Evolutionary conservation across 192 early-diverging fungal species (phyloP).

Genomic region (Coemansia sp.): DNA sequence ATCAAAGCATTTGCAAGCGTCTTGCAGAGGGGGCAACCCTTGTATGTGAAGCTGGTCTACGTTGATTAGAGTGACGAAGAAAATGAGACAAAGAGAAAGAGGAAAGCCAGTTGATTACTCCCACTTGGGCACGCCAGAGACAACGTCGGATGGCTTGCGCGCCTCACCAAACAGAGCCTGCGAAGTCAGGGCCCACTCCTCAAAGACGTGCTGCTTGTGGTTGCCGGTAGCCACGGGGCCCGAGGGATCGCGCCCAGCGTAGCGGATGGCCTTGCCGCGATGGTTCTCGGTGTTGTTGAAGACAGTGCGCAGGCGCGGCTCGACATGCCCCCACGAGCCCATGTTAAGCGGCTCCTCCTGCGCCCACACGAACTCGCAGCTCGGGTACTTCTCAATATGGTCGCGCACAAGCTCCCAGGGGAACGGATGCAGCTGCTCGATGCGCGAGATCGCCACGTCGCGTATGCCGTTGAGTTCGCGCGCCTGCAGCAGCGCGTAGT

Average conservation of each 20-base stretch:
- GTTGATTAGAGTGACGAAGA: neutral
- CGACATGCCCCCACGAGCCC: constrained; percentile 88
- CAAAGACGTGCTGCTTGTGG: constrained; percentile 91
- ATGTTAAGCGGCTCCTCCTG: constrained; percentile 97
- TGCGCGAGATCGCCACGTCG: constrained; percentile 87
- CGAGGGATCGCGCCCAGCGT: constrained; percentile 86
- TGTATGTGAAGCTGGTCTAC: neutral
- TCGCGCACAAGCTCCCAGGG: constrained; percentile 88
- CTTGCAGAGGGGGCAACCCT: neutral
- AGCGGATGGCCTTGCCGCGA: constrained; percentile 61
- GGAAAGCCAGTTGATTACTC: too few relatives aligned
- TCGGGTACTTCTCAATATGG: constrained; percentile 87
- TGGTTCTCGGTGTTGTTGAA: constrained; percentile 73
- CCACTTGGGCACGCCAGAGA: constrained; percentile 73
- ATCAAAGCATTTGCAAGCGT: too few relatives aligned
- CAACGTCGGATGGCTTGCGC: constrained; percentile 66
- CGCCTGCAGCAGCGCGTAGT: constrained; percentile 88
- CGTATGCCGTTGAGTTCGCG: constrained; percentile 88
- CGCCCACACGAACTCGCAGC: constrained; percentile 88
- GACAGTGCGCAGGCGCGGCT: constrained; percentile 82
- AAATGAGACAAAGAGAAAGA: neutral
- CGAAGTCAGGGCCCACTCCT: constrained; percentile 72
- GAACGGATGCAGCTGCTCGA: constrained; percentile 96
- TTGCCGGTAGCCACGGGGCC: constrained; percentile 91
- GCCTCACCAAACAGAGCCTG: constrained; percentile 72